Base-by-base conservation (phyloP, 2,329 filamentous ascomycete genomes). In the Amesomyces nigricolor region DNA sequence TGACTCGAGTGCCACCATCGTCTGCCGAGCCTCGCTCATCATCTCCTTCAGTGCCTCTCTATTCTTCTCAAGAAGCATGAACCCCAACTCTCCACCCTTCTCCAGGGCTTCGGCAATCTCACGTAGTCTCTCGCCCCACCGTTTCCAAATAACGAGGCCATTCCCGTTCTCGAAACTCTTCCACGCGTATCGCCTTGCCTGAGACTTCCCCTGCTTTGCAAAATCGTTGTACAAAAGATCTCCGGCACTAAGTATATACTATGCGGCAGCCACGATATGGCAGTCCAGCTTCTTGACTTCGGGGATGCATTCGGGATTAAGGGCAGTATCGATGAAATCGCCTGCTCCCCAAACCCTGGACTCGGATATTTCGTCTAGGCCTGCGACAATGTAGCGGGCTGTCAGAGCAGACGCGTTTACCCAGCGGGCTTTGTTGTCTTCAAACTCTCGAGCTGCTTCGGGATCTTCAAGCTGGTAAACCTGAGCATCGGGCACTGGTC, bases 11-110 rank as follows among this genome's bases (percentile, higher is more conserved):
- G 26, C 42, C 8, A 42, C 37, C 37, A 56, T 51, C 42, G 44
- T 56, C 37, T 50, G 47, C 29, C 53, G 39, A 13, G 53, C 53
- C n/a, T 47, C 47, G 16, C 29, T 42, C 5, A 42, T 29, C 37
- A 56, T 43, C 17, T 43, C 47, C 14, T 16, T 43, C 42, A 51
- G 14, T 2, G 29, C 37, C 10, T 8, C 43, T 37, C 22, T 14
- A 43, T 56, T 51, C 4, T 51, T 26, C 6, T 56, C 47, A 26
- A 26, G 42, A 3, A 51, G 17, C 39, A 6, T 32, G 19, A 56
- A 51, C 16, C 14, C 53, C 1, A 35, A 29, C 11, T 51, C 43
- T 7, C 30, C 16, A 7, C 48, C 37, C 5, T 13, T 11, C 14
- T 47, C 42, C 2, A 51, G 43, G 9, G 37, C 47, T 6, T 42